Conservation (phyloP, 2,329 filamentous ascomycete species). For the Paracamarosporium sp. region DNA sequence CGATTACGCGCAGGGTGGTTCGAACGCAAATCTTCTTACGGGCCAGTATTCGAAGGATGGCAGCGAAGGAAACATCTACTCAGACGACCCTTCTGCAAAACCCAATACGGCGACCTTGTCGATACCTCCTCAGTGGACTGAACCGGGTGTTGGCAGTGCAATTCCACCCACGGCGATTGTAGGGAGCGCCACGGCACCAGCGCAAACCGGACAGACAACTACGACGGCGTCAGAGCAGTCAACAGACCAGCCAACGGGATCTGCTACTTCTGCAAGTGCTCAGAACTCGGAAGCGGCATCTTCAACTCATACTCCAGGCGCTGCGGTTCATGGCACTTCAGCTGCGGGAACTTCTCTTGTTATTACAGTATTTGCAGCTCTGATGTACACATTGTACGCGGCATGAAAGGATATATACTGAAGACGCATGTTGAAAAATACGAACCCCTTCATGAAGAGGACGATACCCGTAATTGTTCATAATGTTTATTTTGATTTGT, state of each 20-base stretch:
- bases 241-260: not conserved
- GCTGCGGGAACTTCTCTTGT: slow-evolving; percentile 27
- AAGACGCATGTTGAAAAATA: not conserved
- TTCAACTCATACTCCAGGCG: slow-evolving; percentile 25
- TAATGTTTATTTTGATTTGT: not conserved
- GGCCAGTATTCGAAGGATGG: slow-evolving; percentile 52
- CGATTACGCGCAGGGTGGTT: slow-evolving; percentile 49
- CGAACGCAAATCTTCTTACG: slow-evolving; percentile 52
- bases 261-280: not conserved
- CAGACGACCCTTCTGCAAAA: slow-evolving; percentile 40
- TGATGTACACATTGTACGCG: slow-evolving; percentile 32
- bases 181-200: slow-evolving; percentile 37
- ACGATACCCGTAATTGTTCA: not conserved
- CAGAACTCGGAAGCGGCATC: slow-evolving; percentile 11
- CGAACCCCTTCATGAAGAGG: not conserved
- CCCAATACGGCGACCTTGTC: slow-evolving; percentile 54
- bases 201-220: slow-evolving; percentile 2
- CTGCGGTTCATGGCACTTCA: slow-evolving; percentile 22
- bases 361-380: slow-evolving; percentile 31
- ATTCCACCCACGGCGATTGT: slow-evolving; percentile 55
- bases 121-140: slow-evolving; percentile 56
- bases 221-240: not conserved
- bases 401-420: slow-evolving; percentile 1
- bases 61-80: slow-evolving; percentile 56
- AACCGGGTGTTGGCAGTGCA: slow-evolving; percentile 53